Conservation (phyloP, 2,329 filamentous ascomycete genomes). For the Fusarium sterilihyphosum region DNA sequence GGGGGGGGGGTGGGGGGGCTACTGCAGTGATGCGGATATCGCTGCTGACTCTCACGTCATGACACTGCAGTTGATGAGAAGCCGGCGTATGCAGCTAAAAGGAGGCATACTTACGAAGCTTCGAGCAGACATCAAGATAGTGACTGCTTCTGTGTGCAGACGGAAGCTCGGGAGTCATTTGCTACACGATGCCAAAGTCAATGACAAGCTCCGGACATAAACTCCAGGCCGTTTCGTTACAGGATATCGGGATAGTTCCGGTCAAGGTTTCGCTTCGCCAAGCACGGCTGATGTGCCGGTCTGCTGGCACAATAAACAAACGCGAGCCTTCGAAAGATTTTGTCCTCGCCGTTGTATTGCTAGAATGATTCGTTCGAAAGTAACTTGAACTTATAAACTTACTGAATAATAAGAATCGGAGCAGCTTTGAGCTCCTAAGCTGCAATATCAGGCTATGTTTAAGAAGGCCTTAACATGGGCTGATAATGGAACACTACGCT, state of each 20-base stretch:
- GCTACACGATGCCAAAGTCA: background rate
- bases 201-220: background rate
- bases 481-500: background rate
- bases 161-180: rapidly evolving
- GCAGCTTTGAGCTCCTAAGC: no score
- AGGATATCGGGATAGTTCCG: rapidly evolving
- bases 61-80: background rate
- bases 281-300: background rate
- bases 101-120: rapidly evolving
- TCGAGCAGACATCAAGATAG: background rate
- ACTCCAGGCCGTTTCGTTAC: background rate
- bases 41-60: background rate
- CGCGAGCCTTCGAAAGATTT: rapidly evolving
- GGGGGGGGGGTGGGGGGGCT: no score
- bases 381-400: no score
- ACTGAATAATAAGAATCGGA: no score
- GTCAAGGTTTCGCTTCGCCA: background rate
- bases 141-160: rapidly evolving
- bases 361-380: no score
- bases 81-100: background rate
- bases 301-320: background rate
- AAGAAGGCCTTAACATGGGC: background rate
- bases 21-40: no score
- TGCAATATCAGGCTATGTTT: background rate
- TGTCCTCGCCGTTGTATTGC: no score